Evolutionary conservation across 345 rosid genomes (phyloP), one percentile per base, ranked within the genome.

Genomic region (Reutealis trisperma): DNA sequence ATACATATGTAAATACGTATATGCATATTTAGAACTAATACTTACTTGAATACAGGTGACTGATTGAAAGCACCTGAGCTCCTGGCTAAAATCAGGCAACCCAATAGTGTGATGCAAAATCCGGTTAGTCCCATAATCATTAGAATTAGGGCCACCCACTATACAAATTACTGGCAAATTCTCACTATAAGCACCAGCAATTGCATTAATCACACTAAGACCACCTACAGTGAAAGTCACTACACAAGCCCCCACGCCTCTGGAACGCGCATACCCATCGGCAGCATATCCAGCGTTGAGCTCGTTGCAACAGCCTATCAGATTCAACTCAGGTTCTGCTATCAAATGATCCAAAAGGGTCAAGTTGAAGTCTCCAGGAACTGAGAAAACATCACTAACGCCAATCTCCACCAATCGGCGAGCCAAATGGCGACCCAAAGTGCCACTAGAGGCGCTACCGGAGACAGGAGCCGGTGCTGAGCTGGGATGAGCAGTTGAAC

Each of bases 211-310:
- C 71, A 88, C 88, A 59, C 94, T 90, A 24, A 90, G 89, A 42
- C 94, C 94, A 11, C 94, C 94, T 8, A 90, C 94, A n/a, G 94
- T 88, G 88, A 90, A 90, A 27, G 94, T 90, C 69, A 88, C 94
- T 2, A 85, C 94, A 49, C 94, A 90, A 13, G 94, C 94, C 8
- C 94, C 94, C 32, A 90, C 89, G 5, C 94, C 92, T 41, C 32
- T 86, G 63, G 90, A 81, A 19, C 94, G 90, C 14, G 94, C 92
- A 72, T 90, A 90, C 42, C 94, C 94, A 34, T 90, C 94, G 7
- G 94, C 94, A 2, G 94, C 94, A 21, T 90, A 90, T n/a, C 94
- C 94, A 13, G 94, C 94, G 77, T 90, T 90, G 42, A 90, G 89
- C 89, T 90, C 94, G 82, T 90, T 90, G 71, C 94, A 90, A 88